Conservation (phyloP, 495 filamentous ascomycete genomes). For the Aspergillus sparsus region DNA sequence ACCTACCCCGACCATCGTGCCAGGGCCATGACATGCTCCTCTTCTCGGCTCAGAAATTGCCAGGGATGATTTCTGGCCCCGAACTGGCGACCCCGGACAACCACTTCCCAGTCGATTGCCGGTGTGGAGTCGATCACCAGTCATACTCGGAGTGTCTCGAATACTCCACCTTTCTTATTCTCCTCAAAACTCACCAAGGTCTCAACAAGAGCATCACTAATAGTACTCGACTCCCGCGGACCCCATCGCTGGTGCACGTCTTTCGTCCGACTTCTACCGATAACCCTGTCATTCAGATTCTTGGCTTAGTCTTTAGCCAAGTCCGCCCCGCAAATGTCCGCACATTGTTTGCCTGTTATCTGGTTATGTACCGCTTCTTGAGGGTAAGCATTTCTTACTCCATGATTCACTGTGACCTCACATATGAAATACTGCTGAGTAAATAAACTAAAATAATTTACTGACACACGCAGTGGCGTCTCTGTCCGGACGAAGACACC, state of each 20-base stretch:
- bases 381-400: conserved; percentile 1
- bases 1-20: conserved; percentile 2
- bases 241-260: conserved; percentile 16
- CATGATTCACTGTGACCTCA: neutral
- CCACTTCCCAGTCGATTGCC: conserved; percentile 17
- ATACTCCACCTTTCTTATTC: conserved; percentile 19
- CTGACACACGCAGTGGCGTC: conserved; percentile 7
- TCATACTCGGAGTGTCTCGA: conserved; percentile 18
- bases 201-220: conserved; percentile 19
- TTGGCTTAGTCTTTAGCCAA: conserved; percentile 18
- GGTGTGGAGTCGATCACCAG: conserved; percentile 19
- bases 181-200: conserved; percentile 16
- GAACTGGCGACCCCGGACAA: conserved; percentile 14
- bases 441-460: neutral
- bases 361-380: conserved; percentile 20
- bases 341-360: conserved; percentile 16
- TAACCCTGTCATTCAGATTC: conserved; percentile 19
- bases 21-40: conserved; percentile 16
- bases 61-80: conserved; percentile 9
- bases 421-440: neutral
- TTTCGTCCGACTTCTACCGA: conserved; percentile 20
- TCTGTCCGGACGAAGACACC: conserved; percentile 21
- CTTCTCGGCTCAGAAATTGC: conserved; percentile 13
- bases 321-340: conserved; percentile 20
- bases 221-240: conserved; percentile 16